These are phyloP conservation scores for Fraxinus ornus DNA, from an alignment of 305 asterid species.

Conservation along the genomic window DNA sequence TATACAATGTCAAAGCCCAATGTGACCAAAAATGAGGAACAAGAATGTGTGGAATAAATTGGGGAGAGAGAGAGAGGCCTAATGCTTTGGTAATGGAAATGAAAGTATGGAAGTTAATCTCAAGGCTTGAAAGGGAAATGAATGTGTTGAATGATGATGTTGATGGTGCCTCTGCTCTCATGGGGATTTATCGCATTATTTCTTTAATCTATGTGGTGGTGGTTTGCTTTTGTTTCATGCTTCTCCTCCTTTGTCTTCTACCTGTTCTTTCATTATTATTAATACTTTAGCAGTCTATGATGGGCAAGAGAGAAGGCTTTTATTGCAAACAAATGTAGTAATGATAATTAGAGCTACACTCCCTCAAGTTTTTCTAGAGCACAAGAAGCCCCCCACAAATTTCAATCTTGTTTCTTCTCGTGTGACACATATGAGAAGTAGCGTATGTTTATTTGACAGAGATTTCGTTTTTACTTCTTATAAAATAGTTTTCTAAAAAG, in stretches of 20 bases:
- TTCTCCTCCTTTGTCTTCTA: constrained; percentile 54
- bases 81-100: constrained; percentile 32
- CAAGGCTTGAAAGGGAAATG: constrained; percentile 24
- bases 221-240: constrained; percentile 57
- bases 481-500: not conserved
- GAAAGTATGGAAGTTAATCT: constrained; percentile 34
- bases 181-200: constrained; percentile 29
- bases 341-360: constrained; percentile 11
- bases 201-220: constrained; percentile 29
- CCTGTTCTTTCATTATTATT: constrained; percentile 37
- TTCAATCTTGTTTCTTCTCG: not conserved
- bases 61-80: not conserved
- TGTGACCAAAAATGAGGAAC: constrained; percentile 35
- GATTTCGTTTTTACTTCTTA: too few relatives aligned
- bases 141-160: constrained; percentile 44
- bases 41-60: constrained; percentile 14
- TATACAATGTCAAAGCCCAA: constrained; percentile 27
- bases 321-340: constrained; percentile 18
- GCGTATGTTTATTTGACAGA: not conserved
- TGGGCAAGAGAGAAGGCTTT: constrained; percentile 24
- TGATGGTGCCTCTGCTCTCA: constrained; percentile 42
- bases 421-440: not conserved
- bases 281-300: not conserved
- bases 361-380: constrained; percentile 1
- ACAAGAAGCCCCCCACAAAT: not conserved